Conservation (phyloP, 2,329 filamentous ascomycete species). For the Claviceps sp. region DNA sequence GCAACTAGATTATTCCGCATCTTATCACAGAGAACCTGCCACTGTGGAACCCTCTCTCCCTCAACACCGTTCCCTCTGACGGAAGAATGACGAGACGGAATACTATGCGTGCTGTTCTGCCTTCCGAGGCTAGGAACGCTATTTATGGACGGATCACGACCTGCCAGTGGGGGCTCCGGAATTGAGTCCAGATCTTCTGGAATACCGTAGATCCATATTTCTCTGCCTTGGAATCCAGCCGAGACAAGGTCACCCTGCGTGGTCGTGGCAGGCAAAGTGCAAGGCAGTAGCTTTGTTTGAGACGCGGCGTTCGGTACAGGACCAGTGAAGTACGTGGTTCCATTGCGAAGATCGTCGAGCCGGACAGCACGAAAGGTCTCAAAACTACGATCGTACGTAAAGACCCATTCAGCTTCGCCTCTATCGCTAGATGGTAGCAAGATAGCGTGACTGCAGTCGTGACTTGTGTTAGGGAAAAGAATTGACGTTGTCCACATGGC, state of each 20-base stretch:
- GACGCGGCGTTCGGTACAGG: conserved; percentile 41
- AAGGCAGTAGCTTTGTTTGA: conserved; percentile 49
- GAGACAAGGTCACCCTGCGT: conserved; percentile 58
- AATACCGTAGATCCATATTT: conserved; percentile 69
- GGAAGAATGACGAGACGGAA: conserved; percentile 19
- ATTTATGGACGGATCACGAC: conserved; percentile 11
- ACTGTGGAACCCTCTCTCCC: conserved; percentile 41
- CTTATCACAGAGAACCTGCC: conserved; percentile 56
- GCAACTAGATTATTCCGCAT: conserved; percentile 56
- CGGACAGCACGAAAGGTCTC: conserved; percentile 68
- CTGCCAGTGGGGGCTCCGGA: conserved; percentile 25
- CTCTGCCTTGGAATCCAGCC: conserved; percentile 56
- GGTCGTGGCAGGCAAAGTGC: conserved; percentile 56
- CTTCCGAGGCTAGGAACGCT: conserved; percentile 12
- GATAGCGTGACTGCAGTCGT: conserved; percentile 65
- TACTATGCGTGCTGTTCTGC: conserved; percentile 17
- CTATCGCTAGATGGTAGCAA: conserved; percentile 47
- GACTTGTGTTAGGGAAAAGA: conserved; percentile 67
- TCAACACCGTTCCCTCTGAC: conserved; percentile 16
- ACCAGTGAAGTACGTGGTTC: conserved; percentile 67
- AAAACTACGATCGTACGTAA: conserved; percentile 64
- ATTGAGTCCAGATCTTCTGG: conserved; percentile 57
- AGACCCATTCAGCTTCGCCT: conserved; percentile 60
- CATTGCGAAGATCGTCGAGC: conserved; percentile 60
- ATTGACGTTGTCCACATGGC: conserved; percentile 79